Evolutionary conservation across 2,329 filamentous ascomycete species (phyloP).

Genomic region (Verticillium dahliae): DNA sequence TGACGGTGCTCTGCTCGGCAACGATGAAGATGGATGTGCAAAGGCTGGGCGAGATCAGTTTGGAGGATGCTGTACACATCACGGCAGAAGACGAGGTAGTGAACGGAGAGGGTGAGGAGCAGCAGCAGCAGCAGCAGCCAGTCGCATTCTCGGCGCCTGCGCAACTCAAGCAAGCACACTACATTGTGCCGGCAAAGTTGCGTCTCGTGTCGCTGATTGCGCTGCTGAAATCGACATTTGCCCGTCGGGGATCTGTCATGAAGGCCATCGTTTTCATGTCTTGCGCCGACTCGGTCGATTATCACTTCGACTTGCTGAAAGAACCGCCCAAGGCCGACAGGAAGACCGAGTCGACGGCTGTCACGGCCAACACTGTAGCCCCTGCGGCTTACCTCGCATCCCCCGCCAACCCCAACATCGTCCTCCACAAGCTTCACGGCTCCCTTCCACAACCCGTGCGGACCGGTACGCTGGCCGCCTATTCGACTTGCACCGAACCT

Average conservation of each 20-base stretch:
- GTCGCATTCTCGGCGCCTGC: constrained; percentile 75
- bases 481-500: constrained; percentile 65
- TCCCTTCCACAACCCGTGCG: constrained; percentile 83
- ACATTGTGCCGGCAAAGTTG: constrained; percentile 81
- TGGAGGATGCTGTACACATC: constrained; percentile 87
- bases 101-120: constrained; percentile 34
- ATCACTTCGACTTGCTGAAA: constrained; percentile 81
- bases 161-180: constrained; percentile 88
- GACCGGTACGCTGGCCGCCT: constrained; percentile 77
- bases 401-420: constrained; percentile 64
- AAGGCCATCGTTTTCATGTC: constrained; percentile 97
- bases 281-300: constrained; percentile 94
- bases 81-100: constrained; percentile 51
- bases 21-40: constrained; percentile 98
- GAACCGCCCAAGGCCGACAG: constrained; percentile 22
- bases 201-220: constrained; percentile 82
- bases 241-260: constrained; percentile 84
- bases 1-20: constrained; percentile 89
- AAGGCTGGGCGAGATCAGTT: constrained; percentile 84
- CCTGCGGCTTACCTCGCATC: constrained; percentile 68
- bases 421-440: constrained; percentile 82
- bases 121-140: constrained; percentile 38
- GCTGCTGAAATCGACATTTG: constrained; percentile 79
- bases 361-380: constrained; percentile 55
- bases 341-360: background rate